Evolutionary conservation across 2,329 filamentous ascomycete species (phyloP), one percentile per base, ranked within the genome.

Genomic region (Xylogone sp.): DNA sequence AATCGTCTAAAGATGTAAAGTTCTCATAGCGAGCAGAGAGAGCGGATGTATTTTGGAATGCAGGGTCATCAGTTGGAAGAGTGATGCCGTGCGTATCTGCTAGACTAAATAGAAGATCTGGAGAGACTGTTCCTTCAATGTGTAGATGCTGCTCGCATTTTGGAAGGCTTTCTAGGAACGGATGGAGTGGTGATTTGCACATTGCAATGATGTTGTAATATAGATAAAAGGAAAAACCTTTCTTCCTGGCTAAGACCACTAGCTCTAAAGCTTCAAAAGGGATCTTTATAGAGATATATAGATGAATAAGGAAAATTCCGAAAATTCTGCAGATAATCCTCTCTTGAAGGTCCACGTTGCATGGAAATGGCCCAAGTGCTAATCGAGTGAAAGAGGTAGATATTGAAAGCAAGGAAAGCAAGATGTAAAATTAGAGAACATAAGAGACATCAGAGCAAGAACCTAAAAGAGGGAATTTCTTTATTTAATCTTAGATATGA

Each of bases 61-160:
- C 81, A 19, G 79, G 68, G 62, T 90, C 83, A 31, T 75, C 71
- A 3, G 68, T 54, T 3, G 83, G 83, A 3, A 92, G 76, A 2
- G 72, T 39, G 59, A 91, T 79, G 50, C 73, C 73, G 75, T 93
- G 90, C 62, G 80, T 80, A 31, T 71, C 65, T 5, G 88, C 85
- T 4, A 93, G 81, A 24, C 74, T 63, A 72, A 91, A 92, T 55
- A 91, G 80, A 39, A 90, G 75, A 50, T 76, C 71, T 1, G 88
- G 86, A 42, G 84, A 83, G 34, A 93, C 76, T 12, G 86, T 85
- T 50, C 88, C 88, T 69, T 92, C 88, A 29, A 93, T 76, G 65
- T 93, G 88, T 49, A 92, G 79, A 69, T 92, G 88, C 64, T 91
- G 88, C 67, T 93, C 88, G 70, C 85, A 88, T 74, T 92, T 92